Evolutionary conservation across 2,329 filamentous ascomycete species (phyloP), one percentile per base, ranked within the genome.

Genomic region (Aspergillus aculeatus): DNA sequence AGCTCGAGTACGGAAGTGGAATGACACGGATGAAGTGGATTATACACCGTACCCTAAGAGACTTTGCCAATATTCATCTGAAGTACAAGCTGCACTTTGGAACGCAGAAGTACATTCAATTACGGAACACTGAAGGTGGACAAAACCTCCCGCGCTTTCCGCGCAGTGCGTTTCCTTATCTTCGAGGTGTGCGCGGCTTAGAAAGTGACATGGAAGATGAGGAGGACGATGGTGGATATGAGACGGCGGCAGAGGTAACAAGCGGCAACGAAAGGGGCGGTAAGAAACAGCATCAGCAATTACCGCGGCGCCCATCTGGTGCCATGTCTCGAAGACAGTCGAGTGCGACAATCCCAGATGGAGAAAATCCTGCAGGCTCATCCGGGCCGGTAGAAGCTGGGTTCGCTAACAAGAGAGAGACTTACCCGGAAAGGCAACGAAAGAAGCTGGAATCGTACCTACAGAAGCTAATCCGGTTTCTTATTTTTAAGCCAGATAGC

Each of bases 11-110:
- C 73, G 95, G 95, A 14, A 98, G 91, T 72, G 96, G 95, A 0
- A 86, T 95, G 58, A 97, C 94, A 57, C 86, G 95, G 59, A 98
- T 99, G 96, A 91, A 91, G 71, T 99, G 95, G 95, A 89, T 91
- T 19, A 91, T 99, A 60, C 88, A 92, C 69, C 86, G 95, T 56
- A 93, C 91, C 10, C 84, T 98, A 44, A 84, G 87, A 67, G 95
- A 99, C 72, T 96, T 99, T 68, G 86, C 91, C 67, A 96, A 97
- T 68, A 81, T 99, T 38, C 95, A 99, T 76, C 82, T 92, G 70
- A 93, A 96, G 68, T 99, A 98, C 83, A 96, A 95, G 73, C 82
- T 96, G 56, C 89, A 93, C 60, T 85, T 90, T 60, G 88, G 89
- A 62, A 93, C 92, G 61, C 91, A 96, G 65, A 92, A 91, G 66